A percentile compares a stretch with the other conserved stretches of the same genome.
Conservation (phyloP, 352 stramenopile genomes). For the Albugo laibachii region DNA sequence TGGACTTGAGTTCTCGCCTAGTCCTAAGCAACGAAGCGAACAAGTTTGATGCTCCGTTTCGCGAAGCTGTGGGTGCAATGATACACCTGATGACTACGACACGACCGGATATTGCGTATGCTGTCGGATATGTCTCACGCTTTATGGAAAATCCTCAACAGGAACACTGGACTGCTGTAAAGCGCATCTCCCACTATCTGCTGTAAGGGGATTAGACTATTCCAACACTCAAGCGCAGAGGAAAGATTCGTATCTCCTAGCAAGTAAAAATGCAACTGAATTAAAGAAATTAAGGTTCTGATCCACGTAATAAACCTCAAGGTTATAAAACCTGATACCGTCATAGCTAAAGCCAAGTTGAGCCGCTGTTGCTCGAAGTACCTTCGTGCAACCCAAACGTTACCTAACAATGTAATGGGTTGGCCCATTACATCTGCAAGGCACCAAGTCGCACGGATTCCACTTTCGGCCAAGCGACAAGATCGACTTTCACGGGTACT, state of each 20-base stretch:
- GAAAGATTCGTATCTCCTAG: too few relatives aligned
- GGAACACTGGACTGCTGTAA: constrained; percentile 3
- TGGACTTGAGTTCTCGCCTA: constrained; percentile 4
- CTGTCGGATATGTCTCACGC: not conserved
- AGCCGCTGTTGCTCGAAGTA: too few relatives aligned
- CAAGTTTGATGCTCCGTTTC: not conserved
- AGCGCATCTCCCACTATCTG: constrained; percentile 3
- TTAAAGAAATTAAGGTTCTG: too few relatives aligned
- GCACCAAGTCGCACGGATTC: not conserved
- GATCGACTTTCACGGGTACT: not conserved
- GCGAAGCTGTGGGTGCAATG: constrained; percentile 3
- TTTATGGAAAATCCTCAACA: not conserved
- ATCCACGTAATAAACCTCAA: too few relatives aligned
- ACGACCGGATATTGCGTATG: constrained; percentile 2
- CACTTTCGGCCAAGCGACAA: not conserved
- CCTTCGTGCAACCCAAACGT: too few relatives aligned
- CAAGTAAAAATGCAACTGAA: too few relatives aligned
- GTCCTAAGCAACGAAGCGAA: not conserved
- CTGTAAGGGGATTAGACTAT: too few relatives aligned
- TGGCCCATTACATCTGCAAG: too few relatives aligned
- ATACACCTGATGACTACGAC: not conserved
- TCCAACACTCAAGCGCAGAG: too few relatives aligned
- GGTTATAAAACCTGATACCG: too few relatives aligned
- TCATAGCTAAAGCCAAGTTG: too few relatives aligned
- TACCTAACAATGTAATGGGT: too few relatives aligned